Evolutionary conservation across 805 yeast genomes (phyloP).

Genomic region (Saturnispora ahearnii): DNA sequence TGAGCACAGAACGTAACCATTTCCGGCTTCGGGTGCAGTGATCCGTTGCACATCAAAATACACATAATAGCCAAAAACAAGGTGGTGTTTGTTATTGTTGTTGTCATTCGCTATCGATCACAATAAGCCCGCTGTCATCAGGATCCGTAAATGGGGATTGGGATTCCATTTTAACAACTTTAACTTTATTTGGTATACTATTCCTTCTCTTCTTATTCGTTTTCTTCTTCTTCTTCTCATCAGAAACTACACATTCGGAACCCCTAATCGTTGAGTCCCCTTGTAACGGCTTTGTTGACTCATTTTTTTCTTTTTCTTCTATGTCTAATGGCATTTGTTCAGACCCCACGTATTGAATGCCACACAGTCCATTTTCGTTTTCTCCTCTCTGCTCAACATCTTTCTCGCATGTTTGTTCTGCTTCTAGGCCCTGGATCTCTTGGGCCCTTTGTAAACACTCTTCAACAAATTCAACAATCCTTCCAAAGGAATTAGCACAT

Average conservation of each 20-base stretch:
- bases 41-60: not conserved
- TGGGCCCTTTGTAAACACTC: constrained; percentile 18
- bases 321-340: not conserved
- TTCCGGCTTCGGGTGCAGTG: not conserved
- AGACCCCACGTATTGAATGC: not conserved
- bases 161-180: not conserved
- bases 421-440: constrained; percentile 9
- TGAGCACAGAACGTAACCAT: not conserved
- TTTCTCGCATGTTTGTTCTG: not conserved
- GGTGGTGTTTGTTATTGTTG: not conserved
- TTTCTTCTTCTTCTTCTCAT: not conserved
- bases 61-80: too few relatives aligned
- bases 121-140: constrained; percentile 10
- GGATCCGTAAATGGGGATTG: constrained; percentile 1
- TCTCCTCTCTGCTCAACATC: not conserved
- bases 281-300: not conserved
- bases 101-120: constrained; percentile 10
- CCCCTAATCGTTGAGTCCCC: too few relatives aligned
- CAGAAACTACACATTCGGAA: not conserved
- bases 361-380: not conserved
- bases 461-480: constrained; percentile 12
- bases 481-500: constrained; percentile 3
- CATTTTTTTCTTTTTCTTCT: not conserved
- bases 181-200: constrained; percentile 1
- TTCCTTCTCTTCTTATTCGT: constrained; percentile 4